Percentiles rank a stretch among this genome's conserved stretches.
Conservation (phyloP, 495 filamentous ascomycete genomes). For the Tuber umbilicatum region DNA sequence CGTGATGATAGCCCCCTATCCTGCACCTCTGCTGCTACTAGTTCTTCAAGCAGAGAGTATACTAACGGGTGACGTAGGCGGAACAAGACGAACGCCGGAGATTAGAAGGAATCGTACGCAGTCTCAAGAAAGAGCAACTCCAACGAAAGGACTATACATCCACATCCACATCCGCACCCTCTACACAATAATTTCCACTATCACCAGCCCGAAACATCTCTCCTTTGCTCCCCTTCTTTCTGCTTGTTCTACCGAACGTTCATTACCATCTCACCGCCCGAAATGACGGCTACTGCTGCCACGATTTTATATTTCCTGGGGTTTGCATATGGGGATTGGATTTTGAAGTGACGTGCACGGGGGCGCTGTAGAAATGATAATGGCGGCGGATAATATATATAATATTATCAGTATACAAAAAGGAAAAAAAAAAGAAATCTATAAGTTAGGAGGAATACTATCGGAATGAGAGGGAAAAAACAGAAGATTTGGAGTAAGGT, state of each 20-base stretch:
- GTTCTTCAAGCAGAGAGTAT: not conserved
- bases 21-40: not conserved
- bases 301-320: not conserved
- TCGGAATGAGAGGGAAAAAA: slow-evolving; percentile 2
- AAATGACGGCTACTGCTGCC: not conserved
- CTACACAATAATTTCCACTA: slow-evolving; percentile 10
- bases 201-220: not conserved
- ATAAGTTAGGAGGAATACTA: not conserved
- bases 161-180: not conserved
- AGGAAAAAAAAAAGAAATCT: not conserved
- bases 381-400: not conserved
- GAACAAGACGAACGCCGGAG: slow-evolving; percentile 40
- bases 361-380: not conserved
- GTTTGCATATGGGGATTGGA: not conserved
- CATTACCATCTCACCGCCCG: not conserved
- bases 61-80: slow-evolving; percentile 19
- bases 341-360: not conserved
- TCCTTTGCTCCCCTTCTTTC: not conserved
- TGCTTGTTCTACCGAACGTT: not conserved
- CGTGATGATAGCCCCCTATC: slow-evolving; percentile 37
- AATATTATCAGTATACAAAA: not conserved
- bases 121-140: slow-evolving; percentile 39
- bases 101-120: slow-evolving; percentile 33
- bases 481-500: slow-evolving; percentile 4
- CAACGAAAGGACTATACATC: slow-evolving; percentile 29